Conservation (phyloP, 2,329 filamentous ascomycete species). For the Ophiostoma sp. region DNA sequence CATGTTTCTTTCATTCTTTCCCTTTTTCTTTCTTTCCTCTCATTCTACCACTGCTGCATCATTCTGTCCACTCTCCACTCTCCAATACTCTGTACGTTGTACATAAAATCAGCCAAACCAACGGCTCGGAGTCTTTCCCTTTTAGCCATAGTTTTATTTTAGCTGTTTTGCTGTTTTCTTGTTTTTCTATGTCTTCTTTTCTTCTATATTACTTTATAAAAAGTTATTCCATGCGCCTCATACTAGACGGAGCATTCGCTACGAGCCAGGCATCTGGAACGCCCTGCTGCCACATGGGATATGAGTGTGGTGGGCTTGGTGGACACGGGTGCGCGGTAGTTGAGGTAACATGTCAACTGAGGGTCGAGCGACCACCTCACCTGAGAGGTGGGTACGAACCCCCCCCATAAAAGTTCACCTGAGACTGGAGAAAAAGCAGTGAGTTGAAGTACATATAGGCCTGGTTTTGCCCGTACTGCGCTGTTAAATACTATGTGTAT, state of each 20-base stretch:
- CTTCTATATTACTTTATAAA: background rate
- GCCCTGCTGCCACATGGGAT: background rate
- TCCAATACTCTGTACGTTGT: no score
- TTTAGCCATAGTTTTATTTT: background rate
- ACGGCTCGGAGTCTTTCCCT: slow-evolving; percentile 2
- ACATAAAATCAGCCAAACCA: background rate
- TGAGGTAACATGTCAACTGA: no score
- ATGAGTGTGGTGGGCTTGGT: no score
- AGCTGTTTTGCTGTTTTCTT: background rate
- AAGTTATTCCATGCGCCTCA: background rate
- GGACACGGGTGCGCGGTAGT: no score
- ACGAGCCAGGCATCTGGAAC: background rate
- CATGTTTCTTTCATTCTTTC: background rate
- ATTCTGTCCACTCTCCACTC: no score
- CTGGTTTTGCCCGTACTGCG: no score
- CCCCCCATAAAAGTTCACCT: no score
- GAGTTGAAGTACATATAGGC: no score
- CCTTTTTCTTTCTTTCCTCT: background rate
- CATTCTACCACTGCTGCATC: background rate
- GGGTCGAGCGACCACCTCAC: no score
- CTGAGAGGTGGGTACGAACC: no score
- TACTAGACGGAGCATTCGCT: background rate
- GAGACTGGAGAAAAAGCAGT: no score
- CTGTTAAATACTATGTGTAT: no score
- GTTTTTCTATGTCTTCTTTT: background rate